Percentiles rank a stretch among this genome's conserved stretches.
Evolutionary conservation across 2,329 filamentous ascomycete genomes (phyloP).

Genomic region (Orbilia quercus): DNA sequence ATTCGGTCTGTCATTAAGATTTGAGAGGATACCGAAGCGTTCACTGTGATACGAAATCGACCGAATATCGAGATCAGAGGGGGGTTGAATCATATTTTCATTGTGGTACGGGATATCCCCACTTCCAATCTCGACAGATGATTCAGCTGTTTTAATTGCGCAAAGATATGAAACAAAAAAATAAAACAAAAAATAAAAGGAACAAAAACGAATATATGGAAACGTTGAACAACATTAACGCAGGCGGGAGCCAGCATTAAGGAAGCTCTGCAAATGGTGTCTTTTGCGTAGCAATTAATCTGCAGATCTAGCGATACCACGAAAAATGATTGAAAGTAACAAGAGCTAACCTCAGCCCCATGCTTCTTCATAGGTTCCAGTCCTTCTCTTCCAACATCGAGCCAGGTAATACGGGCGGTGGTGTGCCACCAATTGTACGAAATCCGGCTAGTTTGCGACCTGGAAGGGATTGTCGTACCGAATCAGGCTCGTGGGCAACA

Average conservation of each 20-base stretch:
- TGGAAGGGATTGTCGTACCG: constrained; percentile 36
- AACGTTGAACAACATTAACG: constrained; percentile 32
- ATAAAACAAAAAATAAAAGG: too few species aligned
- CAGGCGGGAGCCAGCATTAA: constrained; percentile 22
- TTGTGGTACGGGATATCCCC: constrained; percentile 33
- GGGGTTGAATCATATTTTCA: too few species aligned
- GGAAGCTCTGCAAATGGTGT: constrained; percentile 1
- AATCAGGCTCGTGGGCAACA: constrained; percentile 32
- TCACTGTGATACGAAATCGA: constrained; percentile 28
- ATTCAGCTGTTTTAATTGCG: neutral
- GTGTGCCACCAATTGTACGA: constrained; percentile 32
- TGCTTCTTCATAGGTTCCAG: constrained; percentile 6
- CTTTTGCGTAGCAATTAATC: too few species aligned
- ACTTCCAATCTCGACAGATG: constrained; percentile 1
- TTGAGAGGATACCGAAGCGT: constrained; percentile 20
- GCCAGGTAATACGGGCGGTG: constrained; percentile 20
- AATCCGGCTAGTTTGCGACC: constrained; percentile 40
- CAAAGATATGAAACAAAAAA: too few species aligned
- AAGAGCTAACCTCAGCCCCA: constrained; percentile 7
- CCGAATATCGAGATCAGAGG: constrained; percentile 6
- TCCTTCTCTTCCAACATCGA: constrained; percentile 24
- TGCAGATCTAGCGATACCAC: constrained; percentile 6
- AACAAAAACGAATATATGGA: too few species aligned
- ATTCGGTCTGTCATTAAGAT: constrained; percentile 38
- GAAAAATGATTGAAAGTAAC: neutral